Base-by-base conservation (phyloP, 1,284 basidiomycete genomes). In the Ustilago curta region DNA sequence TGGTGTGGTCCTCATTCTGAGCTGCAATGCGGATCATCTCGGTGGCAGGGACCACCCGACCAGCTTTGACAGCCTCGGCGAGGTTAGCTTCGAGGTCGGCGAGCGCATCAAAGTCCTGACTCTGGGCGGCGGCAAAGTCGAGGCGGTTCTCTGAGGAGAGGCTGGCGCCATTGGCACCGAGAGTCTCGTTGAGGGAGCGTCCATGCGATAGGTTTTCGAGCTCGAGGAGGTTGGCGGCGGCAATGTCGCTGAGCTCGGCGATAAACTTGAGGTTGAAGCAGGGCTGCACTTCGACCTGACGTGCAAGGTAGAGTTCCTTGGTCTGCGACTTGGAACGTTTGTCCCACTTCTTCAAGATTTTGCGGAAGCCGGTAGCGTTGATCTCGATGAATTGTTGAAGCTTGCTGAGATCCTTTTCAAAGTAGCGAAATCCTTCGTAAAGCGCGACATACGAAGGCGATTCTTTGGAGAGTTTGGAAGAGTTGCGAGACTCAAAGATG, bases 261-360 rank as follows among this genome's bases (percentile, higher is more conserved):
- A 99, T 96, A 81, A 98, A 93, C 90, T 98, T 95, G 86, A 97
- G 89, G 87, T 56, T 94, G 87, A 40, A 91, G 90, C 66, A 83
- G 27, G 75, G 97, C 83, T 99, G 97, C 14, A 98, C 93, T 78
- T 99, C 97, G 12, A 99, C 96, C 85, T 99, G 97, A 37, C 97
- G 91, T 55, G 94, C 91, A 37, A 99, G 90, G 85, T 99, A 99
- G 12, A 99, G 88, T 85, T 99, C 97, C 86, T 97, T 98, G 18
- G 93, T 98, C 37, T 91, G 92, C 16, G 92, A 95, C 75, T 92
- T 98, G 42, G 93, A 95, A 60, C 93, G 90, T 86, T 99, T 99
- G 87, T 99, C 97, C 90, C 95, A 99, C 85, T 99, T 99, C 83
- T 99, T 99, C 72, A 98, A 87, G 59, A 99, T 99, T 86, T 99